These are phyloP conservation scores for Thraustochytrium striatum DNA, from an alignment of 352 stramenopile species.

Conservation along the genomic window DNA sequence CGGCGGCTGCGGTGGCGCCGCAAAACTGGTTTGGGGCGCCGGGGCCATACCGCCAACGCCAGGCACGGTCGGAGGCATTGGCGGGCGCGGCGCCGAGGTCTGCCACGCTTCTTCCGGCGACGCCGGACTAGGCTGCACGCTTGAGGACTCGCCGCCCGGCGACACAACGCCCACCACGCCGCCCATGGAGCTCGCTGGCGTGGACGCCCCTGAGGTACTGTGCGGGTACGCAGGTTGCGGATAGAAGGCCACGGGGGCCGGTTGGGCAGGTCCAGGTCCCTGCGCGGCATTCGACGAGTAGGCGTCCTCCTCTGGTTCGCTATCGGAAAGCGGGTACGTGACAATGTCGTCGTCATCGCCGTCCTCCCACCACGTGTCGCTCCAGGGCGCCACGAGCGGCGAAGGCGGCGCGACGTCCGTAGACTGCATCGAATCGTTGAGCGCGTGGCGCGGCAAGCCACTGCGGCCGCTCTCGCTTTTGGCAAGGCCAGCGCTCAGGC, in stretches of 20 bases:
- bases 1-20: too few species aligned
- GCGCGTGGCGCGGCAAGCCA: too few species aligned
- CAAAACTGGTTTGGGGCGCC: not conserved
- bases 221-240: too few species aligned
- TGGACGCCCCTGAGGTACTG: not conserved
- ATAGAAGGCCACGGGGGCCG: not conserved
- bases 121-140: too few species aligned
- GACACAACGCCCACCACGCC: not conserved
- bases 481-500: too few species aligned
- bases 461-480: too few species aligned
- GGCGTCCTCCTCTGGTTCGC: too few species aligned
- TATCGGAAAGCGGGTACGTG: too few species aligned
- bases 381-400: constrained; percentile 12
- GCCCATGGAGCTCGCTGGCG: not conserved
- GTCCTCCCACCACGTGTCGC: constrained; percentile 27
- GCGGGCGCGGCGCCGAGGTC: not conserved
- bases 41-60: too few species aligned
- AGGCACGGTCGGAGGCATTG: too few species aligned
- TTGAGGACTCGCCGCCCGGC: not conserved
- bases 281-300: too few species aligned
- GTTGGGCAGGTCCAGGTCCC: not conserved
- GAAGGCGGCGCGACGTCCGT: not conserved
- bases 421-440: too few species aligned
- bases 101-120: not conserved
- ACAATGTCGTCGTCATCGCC: not conserved